Evolutionary conservation across 73 alveolate species (phyloP), one percentile per base, ranked within the genome.

Genomic region (Tetrahymena elliotti): DNA sequence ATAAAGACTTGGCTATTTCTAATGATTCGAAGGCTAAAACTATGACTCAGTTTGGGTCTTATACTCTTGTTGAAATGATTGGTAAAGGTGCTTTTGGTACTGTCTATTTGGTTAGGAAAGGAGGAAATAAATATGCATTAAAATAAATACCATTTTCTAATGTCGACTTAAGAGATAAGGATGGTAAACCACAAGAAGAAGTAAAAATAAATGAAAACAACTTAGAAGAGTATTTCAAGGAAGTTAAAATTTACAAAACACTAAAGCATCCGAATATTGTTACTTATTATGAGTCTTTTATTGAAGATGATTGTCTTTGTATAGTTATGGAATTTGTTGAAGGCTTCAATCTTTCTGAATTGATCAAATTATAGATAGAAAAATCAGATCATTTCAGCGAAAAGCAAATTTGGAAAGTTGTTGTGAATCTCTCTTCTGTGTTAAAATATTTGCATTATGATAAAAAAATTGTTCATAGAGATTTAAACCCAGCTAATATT

Each of bases 71-170:
- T 11, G 99, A 97, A 54, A 68, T 97, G 93, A 94, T 97, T 38
- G 99, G 99, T 15, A 97, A 98, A 93, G 99, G 99, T n/a, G 99
- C 99, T 33, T 98, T 95, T 95, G 99, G 99, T 7, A 93, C 98
- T 6, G 99, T 98, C 6, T 98, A 97, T 96, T 94, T 95, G 40
- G 99, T 96, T 27, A 95, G 83, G 54, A 97, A 97, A 68, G 99
- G 98, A 12, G 98, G 95, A 3, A 97, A 96, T 54, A 93, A 94
- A 18, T 98, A 98, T 94, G 99, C 99, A 18, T 94, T 98, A 93
- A 98, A 98, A 94, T 97, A 98, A 96, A 97, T 98, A 22, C 96
- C 97, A 6, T 92, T 97, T 35, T 53, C 96, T 7, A 97, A 96
- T 37, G 54, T 97, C 38, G 99, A 97, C n/a, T 31, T 68, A 18